Conservation (phyloP, 768 basidiomycete genomes). For the Ephemerocybe angulata region DNA sequence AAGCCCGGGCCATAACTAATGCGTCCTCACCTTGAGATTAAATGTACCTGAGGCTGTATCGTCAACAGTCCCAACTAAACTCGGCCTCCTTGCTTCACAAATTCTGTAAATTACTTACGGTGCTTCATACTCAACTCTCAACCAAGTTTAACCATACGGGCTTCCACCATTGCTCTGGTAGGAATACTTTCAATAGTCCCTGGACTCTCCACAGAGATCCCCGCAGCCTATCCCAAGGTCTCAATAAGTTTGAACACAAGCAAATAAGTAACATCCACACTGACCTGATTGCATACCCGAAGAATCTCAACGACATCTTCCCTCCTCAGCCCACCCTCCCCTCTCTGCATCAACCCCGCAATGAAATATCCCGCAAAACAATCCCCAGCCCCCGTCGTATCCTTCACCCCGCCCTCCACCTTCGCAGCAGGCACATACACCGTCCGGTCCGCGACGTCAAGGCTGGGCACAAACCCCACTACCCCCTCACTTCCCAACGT, state of each 20-base stretch:
- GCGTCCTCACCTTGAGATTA: too few relatives aligned
- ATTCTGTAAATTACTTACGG: too few relatives aligned
- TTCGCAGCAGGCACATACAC: constrained; percentile 46
- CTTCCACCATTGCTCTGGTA: constrained; percentile 34
- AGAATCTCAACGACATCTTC: constrained; percentile 33
- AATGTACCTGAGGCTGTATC: too few relatives aligned
- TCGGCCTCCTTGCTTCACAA: too few relatives aligned
- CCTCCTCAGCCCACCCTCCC: constrained; percentile 25
- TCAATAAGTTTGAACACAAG: background rate
- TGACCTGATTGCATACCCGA: constrained; percentile 40
- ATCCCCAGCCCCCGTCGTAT: constrained; percentile 65
- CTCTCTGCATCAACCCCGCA: constrained; percentile 47
- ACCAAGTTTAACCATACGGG: constrained; percentile 22
- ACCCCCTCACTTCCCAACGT: constrained; percentile 55
- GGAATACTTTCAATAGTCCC: constrained; percentile 62
- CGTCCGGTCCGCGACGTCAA: constrained; percentile 17
- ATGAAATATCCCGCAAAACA: constrained; percentile 63
- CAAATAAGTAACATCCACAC: constrained; percentile 13
- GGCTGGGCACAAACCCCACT: constrained; percentile 35
- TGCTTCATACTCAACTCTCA: too few relatives aligned
- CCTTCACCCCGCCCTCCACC: constrained; percentile 36
- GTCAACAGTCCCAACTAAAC: too few relatives aligned
- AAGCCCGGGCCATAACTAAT: too few relatives aligned
- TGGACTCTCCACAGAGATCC: constrained; percentile 54
- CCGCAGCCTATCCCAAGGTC: constrained; percentile 49